Evolutionary conservation across 1,139 yeast genomes (phyloP), one percentile per base, ranked within the genome.

Genomic region (Wickerhamomyces sp.): DNA sequence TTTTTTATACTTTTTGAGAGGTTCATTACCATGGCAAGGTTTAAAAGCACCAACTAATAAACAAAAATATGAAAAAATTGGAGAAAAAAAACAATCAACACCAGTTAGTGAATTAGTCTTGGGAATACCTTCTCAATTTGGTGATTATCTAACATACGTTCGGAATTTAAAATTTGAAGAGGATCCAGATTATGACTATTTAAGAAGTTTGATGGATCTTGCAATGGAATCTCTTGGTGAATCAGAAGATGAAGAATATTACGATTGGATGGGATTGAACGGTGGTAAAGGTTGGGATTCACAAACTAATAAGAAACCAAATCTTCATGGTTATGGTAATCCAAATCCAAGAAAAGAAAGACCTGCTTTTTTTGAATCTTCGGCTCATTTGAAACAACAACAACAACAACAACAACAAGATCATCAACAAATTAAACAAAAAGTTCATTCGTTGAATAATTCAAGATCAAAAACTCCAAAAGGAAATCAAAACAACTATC

Each of bases 21-120:
- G 98, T 26, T 84, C 93, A 16, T 70, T 91, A 55, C 98, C 98
- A 36, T 91, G 98, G 98, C 98, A 91, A 66, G 98, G 98, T 14
- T 75, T 91, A 51, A 88, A 81, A 55, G 91, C 91, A 1, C 89
- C 89, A 32, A 81, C 87, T 10, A 83, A 83, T 59, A 83, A 82
- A 58, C 83, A 79, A 44, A 83, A 83, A 57, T 83, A 83, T 57
- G 93, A 83, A 56, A 83, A 81, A 54, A 83, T 83, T 51, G 93
- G 93, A 30, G 78, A 80, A 52, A 82, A 81, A 61, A 83, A 83
- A 53, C 78, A 82, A 57, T 66, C 78, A 3, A 83, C 93, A 0
- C 75, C 81, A 26, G 75, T 81, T 30, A 69, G 70, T 47, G 89
- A 81, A 49, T 63, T 83, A 39, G 78, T 88, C 46, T 64, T 53